These are phyloP conservation scores for Aspergillus calidoustus DNA, from an alignment of 2,329 filamentous ascomycete genomes.

Conservation along the genomic window DNA sequence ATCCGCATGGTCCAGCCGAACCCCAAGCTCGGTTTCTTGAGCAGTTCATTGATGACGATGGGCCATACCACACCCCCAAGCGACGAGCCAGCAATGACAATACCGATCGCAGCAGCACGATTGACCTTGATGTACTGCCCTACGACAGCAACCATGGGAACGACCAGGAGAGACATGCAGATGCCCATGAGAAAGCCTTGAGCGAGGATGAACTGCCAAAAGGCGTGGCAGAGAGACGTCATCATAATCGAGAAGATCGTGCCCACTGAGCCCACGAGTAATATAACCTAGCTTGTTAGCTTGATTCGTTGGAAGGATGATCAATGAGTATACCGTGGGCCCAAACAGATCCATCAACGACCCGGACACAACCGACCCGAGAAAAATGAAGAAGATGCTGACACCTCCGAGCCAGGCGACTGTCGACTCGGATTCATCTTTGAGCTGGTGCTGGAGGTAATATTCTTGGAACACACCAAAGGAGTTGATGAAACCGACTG, in stretches of 20 bases:
- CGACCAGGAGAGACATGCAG: conserved; percentile 34
- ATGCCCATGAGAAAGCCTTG: conserved; percentile 42
- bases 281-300: conserved; percentile 29
- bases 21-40: conserved; percentile 30
- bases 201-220: conserved; percentile 46
- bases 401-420: conserved; percentile 43
- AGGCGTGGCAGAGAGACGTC: conserved; percentile 41
- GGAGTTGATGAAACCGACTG: conserved; percentile 44
- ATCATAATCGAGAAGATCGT: conserved; percentile 42
- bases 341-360: conserved; percentile 38
- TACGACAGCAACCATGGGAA: conserved; percentile 37
- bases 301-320: neutral
- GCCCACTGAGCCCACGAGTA: conserved; percentile 33
- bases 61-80: conserved; percentile 44
- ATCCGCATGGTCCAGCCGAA: conserved; percentile 47
- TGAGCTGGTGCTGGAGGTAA: conserved; percentile 33
- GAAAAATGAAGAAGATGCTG: conserved; percentile 39
- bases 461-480: conserved; percentile 44
- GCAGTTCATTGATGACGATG: conserved; percentile 35
- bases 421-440: conserved; percentile 31
- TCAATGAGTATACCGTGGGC: conserved; percentile 27
- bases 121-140: conserved; percentile 36
- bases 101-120: conserved; percentile 37
- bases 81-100: conserved; percentile 39
- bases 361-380: conserved; percentile 33